Base-by-base conservation (phyloP, 2,329 filamentous ascomycete species). In the Tolypocladium tundrense region DNA sequence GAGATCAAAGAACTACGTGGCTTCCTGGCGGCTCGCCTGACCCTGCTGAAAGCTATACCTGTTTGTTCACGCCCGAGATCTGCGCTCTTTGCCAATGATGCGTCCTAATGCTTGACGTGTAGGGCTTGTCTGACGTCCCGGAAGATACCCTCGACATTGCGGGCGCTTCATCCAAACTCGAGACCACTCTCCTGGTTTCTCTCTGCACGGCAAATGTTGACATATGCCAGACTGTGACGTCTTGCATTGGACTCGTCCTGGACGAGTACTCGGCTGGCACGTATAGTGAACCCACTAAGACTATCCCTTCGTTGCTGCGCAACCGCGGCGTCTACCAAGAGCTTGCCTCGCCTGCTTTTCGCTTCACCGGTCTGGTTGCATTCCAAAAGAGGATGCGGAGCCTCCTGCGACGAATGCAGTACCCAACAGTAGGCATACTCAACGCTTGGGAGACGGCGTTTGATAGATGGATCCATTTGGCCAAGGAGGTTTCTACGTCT, bases 381-480 rank as follows among this genome's bases (percentile, higher is more conserved):
- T 88, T 88, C 65, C 86, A 88, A 63, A 88, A 87, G 65, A 78
- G 85, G 45, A 77, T 85, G 39, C 79, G 85, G 51, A 77, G 77
- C 14, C 75, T 88, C 39, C 68, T 88, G 27, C 75, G 83, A 31
- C 79, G 79, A 53, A 81, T 88, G 73, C 78, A 82, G 54, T 80
- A 79, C 61, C 86, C 86, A 24, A 86, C 83, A 13, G 73, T 76
- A n/a, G 85, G 84, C n/a, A 87, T 88, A 56, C 71, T 88, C 35
- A 79, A 80, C 58, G 85, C 86, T 3, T 88, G 86, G 86, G 84
- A 87, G 63, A 75, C 76, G 21, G 83, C 84, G 1, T 88, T 88
- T 63, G 80, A 86, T 37, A 79, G 78, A 58, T 88, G 86, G 86
- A 75, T 85, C 24, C 76, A 81, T 60, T 72, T 88, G 8, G 86